phyloP scores from a whole-genome alignment of 192 early-diverging fungal species.

The Dissophora globulifera region DNA sequence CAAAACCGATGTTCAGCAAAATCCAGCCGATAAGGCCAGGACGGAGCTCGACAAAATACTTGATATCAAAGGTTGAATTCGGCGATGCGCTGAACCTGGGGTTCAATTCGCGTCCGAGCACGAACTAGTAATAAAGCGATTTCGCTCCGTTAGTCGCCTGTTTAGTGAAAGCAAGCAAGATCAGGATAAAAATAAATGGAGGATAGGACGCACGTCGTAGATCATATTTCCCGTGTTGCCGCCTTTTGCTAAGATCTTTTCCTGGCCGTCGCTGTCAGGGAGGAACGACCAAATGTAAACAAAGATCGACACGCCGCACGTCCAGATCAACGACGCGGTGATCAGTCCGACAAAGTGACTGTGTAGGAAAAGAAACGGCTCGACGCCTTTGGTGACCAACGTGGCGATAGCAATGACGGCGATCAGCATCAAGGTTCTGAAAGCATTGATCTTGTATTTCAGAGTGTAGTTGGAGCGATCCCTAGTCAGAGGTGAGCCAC shows the following conservation, averaged over 20 bases:
- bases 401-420: slow-evolving; percentile 53
- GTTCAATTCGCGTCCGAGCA: slow-evolving; percentile 97
- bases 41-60: slow-evolving; percentile 93
- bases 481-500: slow-evolving; percentile 50
- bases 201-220: slow-evolving; percentile 79
- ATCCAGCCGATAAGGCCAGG: slow-evolving; percentile 95
- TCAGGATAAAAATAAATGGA: too few relatives aligned
- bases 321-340: slow-evolving; percentile 73
- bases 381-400: slow-evolving; percentile 60
- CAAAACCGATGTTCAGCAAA: slow-evolving; percentile 80
- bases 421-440: slow-evolving; percentile 69
- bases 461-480: slow-evolving; percentile 80
- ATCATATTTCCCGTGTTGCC: slow-evolving; percentile 92
- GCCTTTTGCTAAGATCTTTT: slow-evolving; percentile 76
- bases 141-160: too few relatives aligned
- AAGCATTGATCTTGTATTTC: slow-evolving; percentile 87
- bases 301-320: slow-evolving; percentile 70
- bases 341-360: slow-evolving; percentile 83
- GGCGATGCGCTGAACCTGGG: slow-evolving; percentile 74
- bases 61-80: slow-evolving; percentile 79
- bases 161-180: too few relatives aligned
- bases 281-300: slow-evolving; percentile 84
- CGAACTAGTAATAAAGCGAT: too few relatives aligned
- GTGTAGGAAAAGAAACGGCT: slow-evolving; percentile 82
- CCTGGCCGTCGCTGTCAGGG: slow-evolving; percentile 44